phyloP scores from a whole-genome alignment of 257 asterid genomes.

The Solanum lignicaule region DNA sequence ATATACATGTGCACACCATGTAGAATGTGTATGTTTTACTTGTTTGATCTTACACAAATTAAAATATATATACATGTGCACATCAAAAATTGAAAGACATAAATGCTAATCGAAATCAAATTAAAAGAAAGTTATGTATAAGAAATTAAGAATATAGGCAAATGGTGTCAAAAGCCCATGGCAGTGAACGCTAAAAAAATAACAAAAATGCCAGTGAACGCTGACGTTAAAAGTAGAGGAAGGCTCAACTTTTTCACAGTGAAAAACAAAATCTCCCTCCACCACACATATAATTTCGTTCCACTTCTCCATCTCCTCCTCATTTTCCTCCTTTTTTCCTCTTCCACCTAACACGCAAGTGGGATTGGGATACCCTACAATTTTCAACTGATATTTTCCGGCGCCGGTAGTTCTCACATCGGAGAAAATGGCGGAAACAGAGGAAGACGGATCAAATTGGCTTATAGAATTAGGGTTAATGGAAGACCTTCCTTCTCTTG shows the following conservation, averaged over 20 bases:
- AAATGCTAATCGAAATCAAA: accelerated
- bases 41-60: too few relatives aligned
- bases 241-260: not conserved
- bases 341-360: not conserved
- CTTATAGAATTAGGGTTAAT: conserved; percentile 31
- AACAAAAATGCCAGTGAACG: not conserved
- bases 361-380: not conserved
- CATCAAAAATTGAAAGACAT: too few relatives aligned
- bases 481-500: conserved; percentile 30
- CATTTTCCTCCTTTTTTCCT: not conserved
- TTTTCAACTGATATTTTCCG: not conserved
- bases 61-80: too few relatives aligned
- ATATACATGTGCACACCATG: too few relatives aligned
- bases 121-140: too few relatives aligned
- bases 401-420: not conserved
- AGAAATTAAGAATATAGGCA: too few relatives aligned
- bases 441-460: conserved; percentile 28
- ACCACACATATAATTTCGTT: not conserved
- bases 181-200: not conserved
- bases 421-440: conserved; percentile 30
- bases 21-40: too few relatives aligned
- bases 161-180: not conserved
- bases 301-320: not conserved
- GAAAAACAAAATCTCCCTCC: not conserved
- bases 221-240: not conserved